phyloP scores from a whole-genome alignment of 768 basidiomycete species.

The Leccinum obscurum region DNA sequence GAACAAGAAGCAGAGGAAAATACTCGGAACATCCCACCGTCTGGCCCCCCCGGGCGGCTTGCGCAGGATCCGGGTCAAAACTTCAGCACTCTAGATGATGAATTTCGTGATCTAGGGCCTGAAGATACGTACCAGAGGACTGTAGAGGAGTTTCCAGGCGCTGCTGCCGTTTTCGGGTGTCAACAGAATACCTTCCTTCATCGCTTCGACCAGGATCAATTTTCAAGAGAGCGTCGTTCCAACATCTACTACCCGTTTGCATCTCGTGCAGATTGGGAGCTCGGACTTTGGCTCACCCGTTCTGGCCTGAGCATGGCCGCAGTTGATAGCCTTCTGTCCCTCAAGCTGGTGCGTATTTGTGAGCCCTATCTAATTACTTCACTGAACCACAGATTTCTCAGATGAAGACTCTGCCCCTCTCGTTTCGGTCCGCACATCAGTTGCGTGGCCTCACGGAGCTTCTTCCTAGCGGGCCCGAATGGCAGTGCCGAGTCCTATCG shows the following conservation, averaged over 20 bases:
- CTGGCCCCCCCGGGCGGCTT: not conserved
- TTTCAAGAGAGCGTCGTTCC: not conserved
- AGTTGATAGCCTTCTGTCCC: not conserved
- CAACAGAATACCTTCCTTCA: not conserved
- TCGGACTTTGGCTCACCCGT: not conserved
- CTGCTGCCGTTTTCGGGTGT: not conserved
- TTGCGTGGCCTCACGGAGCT: not conserved
- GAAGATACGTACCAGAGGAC: not conserved
- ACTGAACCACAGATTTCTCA: not conserved
- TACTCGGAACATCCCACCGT: not conserved
- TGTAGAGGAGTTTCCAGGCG: not conserved
- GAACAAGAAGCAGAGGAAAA: not conserved
- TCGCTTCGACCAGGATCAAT: not conserved
- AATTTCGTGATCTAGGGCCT: not conserved
- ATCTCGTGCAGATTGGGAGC: not conserved
- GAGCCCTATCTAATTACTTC: not conserved
- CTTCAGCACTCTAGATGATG: not conserved
- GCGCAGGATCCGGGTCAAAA: not conserved
- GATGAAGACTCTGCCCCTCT: not conserved
- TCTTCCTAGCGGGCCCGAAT: not conserved
- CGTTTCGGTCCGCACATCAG: not conserved
- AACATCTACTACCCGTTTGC: not conserved
- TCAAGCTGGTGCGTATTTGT: not conserved
- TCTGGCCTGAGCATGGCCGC: not conserved
- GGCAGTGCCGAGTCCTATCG: not conserved